Conservation (phyloP, 2,329 filamentous ascomycete genomes). For the Zasmidium citrigriseum region DNA sequence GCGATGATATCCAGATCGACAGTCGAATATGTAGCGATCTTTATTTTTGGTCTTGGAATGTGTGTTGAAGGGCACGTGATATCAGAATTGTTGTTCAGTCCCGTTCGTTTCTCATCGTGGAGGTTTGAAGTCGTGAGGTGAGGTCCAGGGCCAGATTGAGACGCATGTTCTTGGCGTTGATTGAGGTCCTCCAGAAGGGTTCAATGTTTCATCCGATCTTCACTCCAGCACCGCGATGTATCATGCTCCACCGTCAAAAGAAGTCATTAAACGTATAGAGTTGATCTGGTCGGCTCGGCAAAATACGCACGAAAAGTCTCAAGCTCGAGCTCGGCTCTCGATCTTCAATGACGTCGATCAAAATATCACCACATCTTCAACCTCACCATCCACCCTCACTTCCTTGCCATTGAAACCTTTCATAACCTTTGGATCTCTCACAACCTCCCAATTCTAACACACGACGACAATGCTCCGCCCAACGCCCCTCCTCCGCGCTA, state of each 20-base stretch:
- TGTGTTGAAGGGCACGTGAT: neutral
- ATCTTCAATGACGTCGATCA: conserved; percentile 4
- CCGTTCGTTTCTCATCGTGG: too few species aligned
- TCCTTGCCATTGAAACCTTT: neutral
- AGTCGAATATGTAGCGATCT: neutral
- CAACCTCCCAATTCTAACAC: neutral
- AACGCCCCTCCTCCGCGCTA: conserved; percentile 32
- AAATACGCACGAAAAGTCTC: neutral
- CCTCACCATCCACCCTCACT: too few species aligned
- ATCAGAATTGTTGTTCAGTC: neutral
- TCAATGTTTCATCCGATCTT: too few species aligned
- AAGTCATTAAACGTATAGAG: too few species aligned
- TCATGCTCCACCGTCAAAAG: too few species aligned
- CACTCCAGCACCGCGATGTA: too few species aligned
- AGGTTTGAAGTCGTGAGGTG: too few species aligned
- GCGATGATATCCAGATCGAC: neutral
- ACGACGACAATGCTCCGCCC: conserved; percentile 22
- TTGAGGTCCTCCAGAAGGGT: too few species aligned
- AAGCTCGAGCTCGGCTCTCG: neutral
- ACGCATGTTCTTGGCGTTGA: too few species aligned
- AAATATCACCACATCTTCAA: neutral
- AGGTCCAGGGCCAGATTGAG: too few species aligned
- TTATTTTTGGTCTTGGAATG: too few species aligned
- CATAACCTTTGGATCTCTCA: neutral
- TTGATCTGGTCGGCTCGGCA: neutral